These are phyloP conservation scores for Diaporthe sp. DNA, from an alignment of 2,329 filamentous ascomycete genomes.

Conservation along the genomic window DNA sequence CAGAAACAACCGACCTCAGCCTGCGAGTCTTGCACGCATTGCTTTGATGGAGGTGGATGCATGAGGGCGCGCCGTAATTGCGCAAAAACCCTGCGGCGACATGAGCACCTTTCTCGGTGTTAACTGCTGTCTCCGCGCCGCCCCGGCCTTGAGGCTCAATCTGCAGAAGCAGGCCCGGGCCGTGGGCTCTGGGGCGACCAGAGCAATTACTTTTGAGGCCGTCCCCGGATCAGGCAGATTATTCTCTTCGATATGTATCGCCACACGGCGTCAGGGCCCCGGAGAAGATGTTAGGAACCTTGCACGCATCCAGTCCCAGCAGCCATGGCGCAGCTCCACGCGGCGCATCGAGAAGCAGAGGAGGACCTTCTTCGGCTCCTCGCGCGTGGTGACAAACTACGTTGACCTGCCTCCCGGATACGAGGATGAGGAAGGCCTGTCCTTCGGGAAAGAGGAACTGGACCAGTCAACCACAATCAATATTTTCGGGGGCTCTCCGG, in stretches of 20 bases:
- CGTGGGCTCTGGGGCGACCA: background rate
- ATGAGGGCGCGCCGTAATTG: slow-evolving; percentile 38
- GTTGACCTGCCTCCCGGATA: slow-evolving; percentile 68
- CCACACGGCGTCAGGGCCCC: background rate
- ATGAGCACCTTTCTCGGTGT: slow-evolving; percentile 43
- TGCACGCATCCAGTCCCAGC: background rate
- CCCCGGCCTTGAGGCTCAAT: slow-evolving; percentile 36
- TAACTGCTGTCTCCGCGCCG: slow-evolving; percentile 41
- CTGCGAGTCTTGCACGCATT: background rate
- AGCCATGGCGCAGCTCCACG: slow-evolving; percentile 9
- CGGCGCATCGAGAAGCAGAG: slow-evolving; percentile 8
- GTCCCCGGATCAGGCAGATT: background rate
- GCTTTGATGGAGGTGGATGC: slow-evolving; percentile 23
- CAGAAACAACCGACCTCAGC: background rate
- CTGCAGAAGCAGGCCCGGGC: background rate
- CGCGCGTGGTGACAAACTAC: slow-evolving; percentile 60
- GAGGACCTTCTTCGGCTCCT: slow-evolving; percentile 40
- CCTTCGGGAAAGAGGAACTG: slow-evolving; percentile 61
- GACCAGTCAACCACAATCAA: slow-evolving; percentile 52
- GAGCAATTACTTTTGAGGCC: background rate
- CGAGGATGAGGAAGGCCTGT: slow-evolving; percentile 63
- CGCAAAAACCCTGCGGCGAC: slow-evolving; percentile 37
- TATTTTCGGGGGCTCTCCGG: slow-evolving; percentile 60
- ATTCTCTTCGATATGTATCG: background rate
- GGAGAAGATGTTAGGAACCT: background rate